phyloP scores from a whole-genome alignment of 192 early-diverging fungal species.

The Umbelopsis sp. region DNA sequence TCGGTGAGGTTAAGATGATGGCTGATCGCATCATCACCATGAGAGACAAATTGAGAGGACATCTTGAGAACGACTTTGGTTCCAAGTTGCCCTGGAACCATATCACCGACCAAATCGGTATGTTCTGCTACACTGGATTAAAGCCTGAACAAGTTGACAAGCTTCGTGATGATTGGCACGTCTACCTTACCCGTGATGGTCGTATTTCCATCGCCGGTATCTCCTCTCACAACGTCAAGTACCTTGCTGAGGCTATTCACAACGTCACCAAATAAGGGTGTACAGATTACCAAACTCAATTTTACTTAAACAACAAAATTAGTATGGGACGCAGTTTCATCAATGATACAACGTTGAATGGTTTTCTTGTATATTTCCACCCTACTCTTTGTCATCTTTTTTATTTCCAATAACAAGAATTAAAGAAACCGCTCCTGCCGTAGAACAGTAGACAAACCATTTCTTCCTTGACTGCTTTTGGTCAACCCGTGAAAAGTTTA shows the following conservation, averaged over 20 bases:
- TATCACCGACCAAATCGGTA: constrained; percentile 89
- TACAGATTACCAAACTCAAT: background rate
- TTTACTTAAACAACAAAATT: constrained; percentile 8
- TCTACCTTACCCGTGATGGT: constrained; percentile 94
- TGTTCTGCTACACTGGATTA: constrained; percentile 98
- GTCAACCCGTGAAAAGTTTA: background rate
- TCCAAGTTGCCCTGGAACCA: constrained; percentile 85
- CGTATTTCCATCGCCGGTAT: constrained; percentile 98
- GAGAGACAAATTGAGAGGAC: constrained; percentile 74
- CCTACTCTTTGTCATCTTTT: constrained; percentile 5
- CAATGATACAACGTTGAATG: constrained; percentile 16
- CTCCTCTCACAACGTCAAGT: constrained; percentile 89
- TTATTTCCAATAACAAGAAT: background rate
- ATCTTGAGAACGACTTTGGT: constrained; percentile 84
- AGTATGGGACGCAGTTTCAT: constrained; percentile 4
- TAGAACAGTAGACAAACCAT: constrained; percentile 1
- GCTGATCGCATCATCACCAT: constrained; percentile 96
- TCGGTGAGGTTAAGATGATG: constrained; percentile 93
- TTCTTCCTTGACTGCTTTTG: background rate
- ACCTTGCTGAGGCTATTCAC: constrained; percentile 95
- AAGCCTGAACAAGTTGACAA: constrained; percentile 86
- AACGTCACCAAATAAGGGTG: constrained; percentile 79
- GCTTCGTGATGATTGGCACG: constrained; percentile 80
- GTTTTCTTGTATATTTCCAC: constrained; percentile 13
- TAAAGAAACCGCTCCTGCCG: constrained; percentile 12